Evolutionary conservation across 176 grass and related monocot species (phyloP).

Genomic region (Avena sativa): DNA sequence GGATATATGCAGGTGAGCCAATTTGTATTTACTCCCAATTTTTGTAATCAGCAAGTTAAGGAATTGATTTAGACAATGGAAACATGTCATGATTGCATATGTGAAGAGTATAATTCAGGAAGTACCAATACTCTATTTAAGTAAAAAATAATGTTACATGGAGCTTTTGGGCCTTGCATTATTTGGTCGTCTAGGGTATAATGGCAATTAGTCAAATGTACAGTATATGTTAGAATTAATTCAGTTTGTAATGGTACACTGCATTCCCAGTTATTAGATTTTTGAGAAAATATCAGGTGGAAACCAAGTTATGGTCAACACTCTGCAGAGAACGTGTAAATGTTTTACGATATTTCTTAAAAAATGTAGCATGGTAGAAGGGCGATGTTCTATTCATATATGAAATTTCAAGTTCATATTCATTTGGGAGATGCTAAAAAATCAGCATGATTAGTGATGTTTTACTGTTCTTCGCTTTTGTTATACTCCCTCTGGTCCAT

Average conservation of each 20-base stretch:
- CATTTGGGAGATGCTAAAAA: conserved; percentile 12
- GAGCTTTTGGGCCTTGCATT: conserved; percentile 16
- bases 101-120: not conserved
- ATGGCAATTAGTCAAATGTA: not conserved
- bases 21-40: conserved; percentile 33
- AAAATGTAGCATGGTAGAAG: not conserved
- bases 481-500: not conserved
- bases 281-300: not conserved
- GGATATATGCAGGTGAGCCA: conserved; percentile 92
- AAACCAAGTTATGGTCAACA: not conserved
- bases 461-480: conserved; percentile 1
- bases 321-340: not conserved
- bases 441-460: conserved; percentile 7
- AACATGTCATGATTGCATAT: conserved; percentile 6
- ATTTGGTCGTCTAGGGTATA: conserved; percentile 18
- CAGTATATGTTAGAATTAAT: not conserved
- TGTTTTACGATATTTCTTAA: not conserved
- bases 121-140: not conserved
- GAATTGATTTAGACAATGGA: not conserved
- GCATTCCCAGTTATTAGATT: not conserved
- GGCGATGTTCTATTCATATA: not conserved
- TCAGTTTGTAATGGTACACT: conserved; percentile 12
- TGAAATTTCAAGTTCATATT: not conserved
- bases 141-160: conserved; percentile 13
- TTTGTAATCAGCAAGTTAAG: conserved; percentile 18